Percentiles rank a stretch among this genome's conserved stretches.
These are phyloP conservation scores for Groenewaldozyma tartarivorans DNA, from an alignment of 805 yeast genomes.

Conservation along the genomic window DNA sequence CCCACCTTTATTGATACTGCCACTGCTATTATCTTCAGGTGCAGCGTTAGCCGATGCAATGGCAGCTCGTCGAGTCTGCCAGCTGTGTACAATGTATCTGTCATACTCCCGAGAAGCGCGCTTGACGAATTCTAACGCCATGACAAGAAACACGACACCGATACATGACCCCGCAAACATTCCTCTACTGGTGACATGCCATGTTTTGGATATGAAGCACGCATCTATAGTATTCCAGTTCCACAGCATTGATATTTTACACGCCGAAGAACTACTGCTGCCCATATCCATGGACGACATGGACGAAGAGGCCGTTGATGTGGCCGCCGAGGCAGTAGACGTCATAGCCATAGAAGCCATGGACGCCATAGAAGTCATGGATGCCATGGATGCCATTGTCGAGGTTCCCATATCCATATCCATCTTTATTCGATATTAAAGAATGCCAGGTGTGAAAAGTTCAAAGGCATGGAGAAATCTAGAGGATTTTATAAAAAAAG, in stretches of 20 bases:
- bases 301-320: slow-evolving; percentile 6
- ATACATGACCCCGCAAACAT: slow-evolving; percentile 68
- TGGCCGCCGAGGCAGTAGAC: slow-evolving; percentile 7
- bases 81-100: slow-evolving; percentile 19
- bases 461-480: too few species aligned
- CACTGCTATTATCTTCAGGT: not conserved
- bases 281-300: slow-evolving; percentile 13
- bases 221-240: slow-evolving; percentile 63
- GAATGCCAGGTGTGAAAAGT: too few species aligned
- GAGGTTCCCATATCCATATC: slow-evolving; percentile 11
- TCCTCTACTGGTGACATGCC: slow-evolving; percentile 52
- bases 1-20: not conserved
- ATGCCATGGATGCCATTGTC: slow-evolving; percentile 9
- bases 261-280: slow-evolving; percentile 18
- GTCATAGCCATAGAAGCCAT: slow-evolving; percentile 6
- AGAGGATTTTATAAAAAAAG: too few species aligned
- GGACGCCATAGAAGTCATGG: slow-evolving; percentile 5
- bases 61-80: slow-evolving; percentile 8
- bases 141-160: slow-evolving; percentile 52
- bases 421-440: too few species aligned
- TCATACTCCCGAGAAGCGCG: slow-evolving; percentile 41
- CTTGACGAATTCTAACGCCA: slow-evolving; percentile 49
- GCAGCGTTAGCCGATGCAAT: slow-evolving; percentile 13
- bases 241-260: slow-evolving; percentile 50
- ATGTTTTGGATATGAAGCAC: slow-evolving; percentile 52